Evolutionary conservation across 2,329 filamentous ascomycete genomes (phyloP).

Genomic region (Aspergillus hiratsukae): DNA sequence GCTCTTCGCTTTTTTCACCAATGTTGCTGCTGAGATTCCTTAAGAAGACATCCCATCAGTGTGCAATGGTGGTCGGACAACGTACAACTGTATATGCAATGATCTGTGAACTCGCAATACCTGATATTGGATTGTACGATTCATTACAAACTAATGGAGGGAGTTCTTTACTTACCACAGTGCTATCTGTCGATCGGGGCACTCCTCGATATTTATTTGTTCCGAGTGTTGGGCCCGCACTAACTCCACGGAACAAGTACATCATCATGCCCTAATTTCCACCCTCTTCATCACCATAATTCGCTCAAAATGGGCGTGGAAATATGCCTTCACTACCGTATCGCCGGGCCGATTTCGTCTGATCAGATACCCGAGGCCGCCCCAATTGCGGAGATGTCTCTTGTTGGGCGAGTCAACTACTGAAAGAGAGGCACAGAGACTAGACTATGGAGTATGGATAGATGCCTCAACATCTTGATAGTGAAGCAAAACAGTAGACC

Average conservation of each 20-base stretch:
- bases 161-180: neutral
- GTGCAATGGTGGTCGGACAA: neutral
- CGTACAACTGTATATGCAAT: neutral
- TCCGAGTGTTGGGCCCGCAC: neutral
- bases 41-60: neutral
- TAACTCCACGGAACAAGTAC: conserved; percentile 7
- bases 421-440: neutral
- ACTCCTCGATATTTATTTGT: neutral
- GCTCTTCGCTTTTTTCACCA: neutral
- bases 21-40: neutral
- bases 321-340: conserved; percentile 14
- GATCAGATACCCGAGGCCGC: neutral
- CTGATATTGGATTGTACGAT: neutral
- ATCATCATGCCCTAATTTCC: neutral
- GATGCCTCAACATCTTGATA: neutral
- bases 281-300: neutral
- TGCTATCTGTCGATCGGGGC: neutral
- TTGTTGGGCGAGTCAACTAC: no score
- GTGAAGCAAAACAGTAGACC: neutral
- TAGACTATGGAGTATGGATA: neutral
- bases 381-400: neutral
- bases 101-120: neutral
- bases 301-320: conserved; percentile 3
- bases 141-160: neutral
- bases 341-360: conserved; percentile 11